These are phyloP conservation scores for Pilasporangium apinafurcum DNA, from an alignment of 352 stramenopile species.

Conservation along the genomic window DNA sequence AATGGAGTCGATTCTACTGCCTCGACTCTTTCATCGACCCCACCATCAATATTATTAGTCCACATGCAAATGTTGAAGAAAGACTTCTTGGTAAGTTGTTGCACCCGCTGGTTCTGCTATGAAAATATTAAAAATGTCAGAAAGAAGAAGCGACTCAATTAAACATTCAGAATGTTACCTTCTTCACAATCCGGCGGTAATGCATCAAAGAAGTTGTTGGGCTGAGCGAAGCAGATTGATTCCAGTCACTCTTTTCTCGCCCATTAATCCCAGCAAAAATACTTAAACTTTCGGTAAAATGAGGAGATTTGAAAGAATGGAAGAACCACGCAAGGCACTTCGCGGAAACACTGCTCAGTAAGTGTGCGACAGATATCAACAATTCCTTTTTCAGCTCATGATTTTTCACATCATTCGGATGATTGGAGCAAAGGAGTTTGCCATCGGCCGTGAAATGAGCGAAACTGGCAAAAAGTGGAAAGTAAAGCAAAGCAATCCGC, in stretches of 20 bases:
- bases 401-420: neutral
- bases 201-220: constrained; percentile 37
- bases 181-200: constrained; percentile 35
- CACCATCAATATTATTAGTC: too few relatives aligned
- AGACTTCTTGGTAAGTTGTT: too few relatives aligned
- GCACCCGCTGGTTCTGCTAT: constrained; percentile 5
- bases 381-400: constrained; percentile 52
- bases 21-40: too few relatives aligned
- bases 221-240: constrained; percentile 11
- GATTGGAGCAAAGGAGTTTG: constrained; percentile 26
- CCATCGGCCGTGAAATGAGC: constrained; percentile 40
- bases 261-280: too few relatives aligned
- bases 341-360: constrained; percentile 52
- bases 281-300: too few relatives aligned
- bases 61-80: too few relatives aligned
- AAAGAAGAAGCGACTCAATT: neutral
- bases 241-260: neutral
- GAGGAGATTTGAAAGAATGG: constrained; percentile 4
- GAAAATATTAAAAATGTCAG: neutral
- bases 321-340: constrained; percentile 40
- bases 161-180: constrained; percentile 13
- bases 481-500: constrained; percentile 53
- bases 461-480: constrained; percentile 35
- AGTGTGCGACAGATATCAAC: constrained; percentile 49
- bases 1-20: constrained; percentile 14